Evolutionary conservation across 768 basidiomycete genomes (phyloP).

Genomic region (Boletus insuetus): DNA sequence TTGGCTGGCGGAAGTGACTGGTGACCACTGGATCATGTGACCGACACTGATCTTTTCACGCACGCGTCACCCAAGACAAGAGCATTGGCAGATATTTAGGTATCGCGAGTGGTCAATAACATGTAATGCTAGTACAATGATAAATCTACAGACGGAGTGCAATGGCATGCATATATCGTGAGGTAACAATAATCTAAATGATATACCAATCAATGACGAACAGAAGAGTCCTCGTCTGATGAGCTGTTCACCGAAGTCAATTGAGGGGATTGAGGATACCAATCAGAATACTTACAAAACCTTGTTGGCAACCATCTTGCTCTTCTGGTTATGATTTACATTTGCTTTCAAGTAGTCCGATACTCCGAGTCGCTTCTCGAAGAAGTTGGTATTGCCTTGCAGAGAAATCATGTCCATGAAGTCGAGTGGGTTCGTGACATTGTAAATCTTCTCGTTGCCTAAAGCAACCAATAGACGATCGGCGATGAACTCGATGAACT

Average conservation of each 20-base stretch:
- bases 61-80: too few relatives aligned
- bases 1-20: too few relatives aligned
- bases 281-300: slow-evolving; percentile 38
- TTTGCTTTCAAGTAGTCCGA: slow-evolving; percentile 77
- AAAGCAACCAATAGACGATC: slow-evolving; percentile 83
- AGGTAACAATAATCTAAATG: slow-evolving; percentile 4
- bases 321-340: slow-evolving; percentile 40
- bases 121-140: slow-evolving; percentile 14
- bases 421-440: slow-evolving; percentile 79
- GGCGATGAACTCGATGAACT: slow-evolving; percentile 90
- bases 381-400: slow-evolving; percentile 97
- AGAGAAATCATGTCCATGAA: slow-evolving; percentile 96
- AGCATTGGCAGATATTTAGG: too few relatives aligned
- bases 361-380: slow-evolving; percentile 77
- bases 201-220: background rate
- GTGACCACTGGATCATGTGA: too few relatives aligned
- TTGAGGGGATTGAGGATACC: too few relatives aligned
- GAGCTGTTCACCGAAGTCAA: slow-evolving; percentile 24
- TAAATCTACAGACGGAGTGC: slow-evolving; percentile 11
- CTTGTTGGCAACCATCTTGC: slow-evolving; percentile 23
- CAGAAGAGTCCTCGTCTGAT: slow-evolving; percentile 34
- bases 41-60: too few relatives aligned
- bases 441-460: slow-evolving; percentile 79
- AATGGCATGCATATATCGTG: background rate
- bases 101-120: slow-evolving; percentile 3